Evolutionary conservation across 78 protist genomes (phyloP).

Genomic region (Mastigamoeba balamuthi): DNA sequence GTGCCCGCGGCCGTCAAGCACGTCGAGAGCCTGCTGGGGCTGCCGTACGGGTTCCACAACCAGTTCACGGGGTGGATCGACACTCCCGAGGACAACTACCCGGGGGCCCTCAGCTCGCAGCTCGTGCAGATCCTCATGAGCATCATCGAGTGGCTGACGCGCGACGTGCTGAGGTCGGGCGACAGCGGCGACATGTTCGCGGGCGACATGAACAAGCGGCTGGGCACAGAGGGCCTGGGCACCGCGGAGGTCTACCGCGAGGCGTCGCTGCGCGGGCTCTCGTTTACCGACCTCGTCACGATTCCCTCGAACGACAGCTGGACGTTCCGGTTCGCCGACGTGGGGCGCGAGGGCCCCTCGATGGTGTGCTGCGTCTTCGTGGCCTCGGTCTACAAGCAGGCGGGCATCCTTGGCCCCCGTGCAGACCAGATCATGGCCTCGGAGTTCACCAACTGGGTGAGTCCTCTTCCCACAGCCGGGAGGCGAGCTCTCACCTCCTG

Average conservation of each 20-base stretch:
- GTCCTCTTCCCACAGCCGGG: too few relatives aligned
- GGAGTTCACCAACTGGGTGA: slow-evolving; percentile 4
- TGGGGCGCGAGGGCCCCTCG: background rate
- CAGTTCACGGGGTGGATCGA: slow-evolving; percentile 15
- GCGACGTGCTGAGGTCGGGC: too few relatives aligned
- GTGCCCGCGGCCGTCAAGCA: background rate
- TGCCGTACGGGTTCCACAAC: slow-evolving; percentile 18
- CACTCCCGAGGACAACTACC: slow-evolving; percentile 21
- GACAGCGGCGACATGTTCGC: background rate
- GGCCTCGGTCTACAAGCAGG: background rate
- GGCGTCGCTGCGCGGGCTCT: background rate
- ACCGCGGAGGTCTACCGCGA: background rate
- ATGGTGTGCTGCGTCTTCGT: slow-evolving; percentile 25
- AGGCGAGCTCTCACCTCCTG: too few relatives aligned
- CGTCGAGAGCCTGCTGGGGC: background rate
- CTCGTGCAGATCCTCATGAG: background rate
- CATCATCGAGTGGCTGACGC: too few relatives aligned
- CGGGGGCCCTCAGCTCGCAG: background rate
- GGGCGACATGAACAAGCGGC: background rate
- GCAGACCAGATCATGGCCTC: background rate
- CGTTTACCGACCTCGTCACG: background rate
- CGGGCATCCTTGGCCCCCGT: background rate
- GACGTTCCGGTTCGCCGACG: background rate
- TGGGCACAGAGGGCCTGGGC: background rate
- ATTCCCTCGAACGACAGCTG: slow-evolving; percentile 10